Evolutionary conservation across 441 rosid genomes (phyloP).

Genomic region (Pelargonium exstipulatum): DNA sequence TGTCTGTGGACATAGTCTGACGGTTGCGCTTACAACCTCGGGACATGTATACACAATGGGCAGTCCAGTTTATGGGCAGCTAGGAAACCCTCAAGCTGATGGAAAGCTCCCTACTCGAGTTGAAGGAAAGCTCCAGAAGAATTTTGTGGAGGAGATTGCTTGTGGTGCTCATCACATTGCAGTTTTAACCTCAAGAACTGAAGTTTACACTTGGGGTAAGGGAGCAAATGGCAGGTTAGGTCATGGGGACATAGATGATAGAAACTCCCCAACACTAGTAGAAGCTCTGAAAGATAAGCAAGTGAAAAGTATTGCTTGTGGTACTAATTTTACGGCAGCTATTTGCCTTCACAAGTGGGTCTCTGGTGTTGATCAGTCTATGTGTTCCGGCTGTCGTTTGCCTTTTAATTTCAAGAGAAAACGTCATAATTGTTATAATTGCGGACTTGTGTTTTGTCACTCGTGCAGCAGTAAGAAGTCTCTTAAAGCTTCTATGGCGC

Average conservation of each 20-base stretch:
- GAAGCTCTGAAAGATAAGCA: conserved; percentile 94
- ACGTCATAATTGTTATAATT: conserved; percentile 92
- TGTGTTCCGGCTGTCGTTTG: conserved; percentile 95
- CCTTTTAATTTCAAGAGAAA: conserved; percentile 89
- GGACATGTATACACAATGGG: conserved; percentile 93
- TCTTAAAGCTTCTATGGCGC: conserved; percentile 93
- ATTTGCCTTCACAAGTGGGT: conserved; percentile 95
- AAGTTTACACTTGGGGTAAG: conserved; percentile 96
- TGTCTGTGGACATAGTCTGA: conserved; percentile 85
- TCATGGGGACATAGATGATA: conserved; percentile 85
- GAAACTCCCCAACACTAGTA: conserved; percentile 71
- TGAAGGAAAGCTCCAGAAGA: conserved; percentile 80
- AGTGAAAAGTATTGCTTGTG: conserved; percentile 85
- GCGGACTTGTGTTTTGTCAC: conserved; percentile 90
- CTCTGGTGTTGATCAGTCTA: conserved; percentile 87
- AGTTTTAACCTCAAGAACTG: conserved; percentile 83
- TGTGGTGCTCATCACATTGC: conserved; percentile 97
- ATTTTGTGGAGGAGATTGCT: conserved; percentile 82
- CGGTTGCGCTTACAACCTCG: conserved; percentile 77
- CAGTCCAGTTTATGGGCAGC: conserved; percentile 91
- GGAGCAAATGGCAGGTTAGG: conserved; percentile 97
- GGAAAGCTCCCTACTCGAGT: conserved; percentile 76
- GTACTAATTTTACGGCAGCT: conserved; percentile 78
- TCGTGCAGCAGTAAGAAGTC: conserved; percentile 84
- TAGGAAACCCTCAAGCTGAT: conserved; percentile 82